Evolutionary conservation across 768 basidiomycete genomes (phyloP).

Genomic region (Kwoniella sp.): DNA sequence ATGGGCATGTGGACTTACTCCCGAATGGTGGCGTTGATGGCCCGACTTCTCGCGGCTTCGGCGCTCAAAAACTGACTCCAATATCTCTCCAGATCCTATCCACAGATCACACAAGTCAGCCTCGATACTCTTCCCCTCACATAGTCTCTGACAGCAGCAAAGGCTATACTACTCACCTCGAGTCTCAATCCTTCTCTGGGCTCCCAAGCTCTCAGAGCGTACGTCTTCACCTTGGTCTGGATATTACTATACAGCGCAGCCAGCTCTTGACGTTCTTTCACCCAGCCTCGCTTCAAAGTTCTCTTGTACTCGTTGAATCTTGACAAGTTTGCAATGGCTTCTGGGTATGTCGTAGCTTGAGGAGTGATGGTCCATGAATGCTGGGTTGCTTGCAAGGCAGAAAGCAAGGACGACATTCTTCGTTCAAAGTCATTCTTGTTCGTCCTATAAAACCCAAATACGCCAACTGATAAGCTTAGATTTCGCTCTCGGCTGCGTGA

Average conservation of each 20-base stretch:
- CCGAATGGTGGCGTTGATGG: conserved; percentile 86
- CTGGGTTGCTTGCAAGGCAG: conserved; percentile 68
- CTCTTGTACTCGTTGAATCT: conserved; percentile 79
- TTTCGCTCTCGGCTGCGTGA: too few relatives aligned
- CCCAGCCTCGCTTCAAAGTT: conserved; percentile 81
- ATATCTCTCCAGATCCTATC: conserved; percentile 69
- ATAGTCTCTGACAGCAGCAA: too few relatives aligned
- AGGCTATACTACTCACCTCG: conserved; percentile 59
- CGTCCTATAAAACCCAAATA: too few relatives aligned
- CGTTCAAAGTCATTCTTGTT: conserved; percentile 82
- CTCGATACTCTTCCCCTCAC: too few relatives aligned
- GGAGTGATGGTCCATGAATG: conserved; percentile 67
- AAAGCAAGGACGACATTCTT: conserved; percentile 68
- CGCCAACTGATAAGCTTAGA: too few relatives aligned
- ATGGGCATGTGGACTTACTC: conserved; percentile 62
- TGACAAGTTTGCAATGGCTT: conserved; percentile 74
- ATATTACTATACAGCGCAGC: conserved; percentile 87
- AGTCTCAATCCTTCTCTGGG: conserved; percentile 72
- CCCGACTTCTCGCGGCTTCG: conserved; percentile 74
- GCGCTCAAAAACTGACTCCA: conserved; percentile 74
- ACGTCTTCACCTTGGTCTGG: conserved; percentile 89
- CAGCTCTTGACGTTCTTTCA: conserved; percentile 83
- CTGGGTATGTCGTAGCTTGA: conserved; percentile 74
- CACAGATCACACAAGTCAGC: too few relatives aligned
- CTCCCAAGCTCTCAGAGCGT: conserved; percentile 78